Conservation (phyloP, 2,329 filamentous ascomycete species). For the Biscogniauxia mediterranea region DNA sequence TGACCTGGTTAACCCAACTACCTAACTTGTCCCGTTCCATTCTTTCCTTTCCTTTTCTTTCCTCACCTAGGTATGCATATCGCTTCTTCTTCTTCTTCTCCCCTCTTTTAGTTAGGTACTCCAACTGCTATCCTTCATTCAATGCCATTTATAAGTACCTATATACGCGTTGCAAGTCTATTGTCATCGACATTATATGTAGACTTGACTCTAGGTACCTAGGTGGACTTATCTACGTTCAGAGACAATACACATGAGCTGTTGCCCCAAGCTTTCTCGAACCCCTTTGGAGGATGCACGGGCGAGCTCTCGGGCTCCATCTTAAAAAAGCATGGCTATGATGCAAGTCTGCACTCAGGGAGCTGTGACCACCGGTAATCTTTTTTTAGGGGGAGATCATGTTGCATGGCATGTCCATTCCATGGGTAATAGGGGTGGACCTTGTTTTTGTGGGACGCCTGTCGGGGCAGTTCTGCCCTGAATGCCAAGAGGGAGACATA, state of each 20-base stretch:
- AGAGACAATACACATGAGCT: background rate
- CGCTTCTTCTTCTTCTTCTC: background rate
- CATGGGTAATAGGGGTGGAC: constrained; percentile 17
- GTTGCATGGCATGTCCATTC: constrained; percentile 9
- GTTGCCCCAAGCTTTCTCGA: background rate
- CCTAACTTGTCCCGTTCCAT: too few relatives aligned
- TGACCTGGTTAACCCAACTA: background rate
- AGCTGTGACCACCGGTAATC: constrained; percentile 4
- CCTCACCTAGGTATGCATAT: background rate
- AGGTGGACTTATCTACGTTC: background rate
- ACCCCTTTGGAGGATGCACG: background rate
- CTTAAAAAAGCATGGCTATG: background rate
- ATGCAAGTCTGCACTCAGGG: background rate
- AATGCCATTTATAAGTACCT: too few relatives aligned
- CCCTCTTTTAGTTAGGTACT: too few relatives aligned
- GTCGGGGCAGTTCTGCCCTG: constrained; percentile 14
- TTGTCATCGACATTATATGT: too few relatives aligned
- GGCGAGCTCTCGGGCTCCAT: background rate
- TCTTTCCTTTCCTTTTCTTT: too few relatives aligned
- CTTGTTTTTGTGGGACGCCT: constrained; percentile 9
- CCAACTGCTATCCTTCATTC: too few relatives aligned
- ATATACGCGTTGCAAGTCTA: too few relatives aligned
- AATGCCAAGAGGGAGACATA: constrained; percentile 18
- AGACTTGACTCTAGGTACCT: too few relatives aligned
- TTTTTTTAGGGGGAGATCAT: constrained; percentile 16